phyloP scores from a whole-genome alignment of 2,329 filamentous ascomycete genomes.

The Xylaria multiplex region DNA sequence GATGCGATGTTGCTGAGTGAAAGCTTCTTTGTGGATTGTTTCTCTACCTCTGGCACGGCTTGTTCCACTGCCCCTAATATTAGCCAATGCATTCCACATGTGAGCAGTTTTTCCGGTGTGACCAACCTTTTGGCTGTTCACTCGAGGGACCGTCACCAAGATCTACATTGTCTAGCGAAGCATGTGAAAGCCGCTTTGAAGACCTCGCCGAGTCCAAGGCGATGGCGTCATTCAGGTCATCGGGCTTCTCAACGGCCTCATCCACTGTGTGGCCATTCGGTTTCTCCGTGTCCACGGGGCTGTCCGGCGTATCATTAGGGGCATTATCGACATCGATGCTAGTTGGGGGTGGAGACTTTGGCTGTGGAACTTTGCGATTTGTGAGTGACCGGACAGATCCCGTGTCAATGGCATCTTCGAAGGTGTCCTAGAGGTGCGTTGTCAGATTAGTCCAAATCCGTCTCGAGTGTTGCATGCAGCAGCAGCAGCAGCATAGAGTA shows the following conservation, averaged over 20 bases:
- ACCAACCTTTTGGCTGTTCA: constrained; percentile 45
- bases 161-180: constrained; percentile 70
- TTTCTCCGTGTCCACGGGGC: constrained; percentile 40
- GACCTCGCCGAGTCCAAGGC: constrained; percentile 51
- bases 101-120: not conserved
- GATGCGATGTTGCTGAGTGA: constrained; percentile 77
- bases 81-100: constrained; percentile 20
- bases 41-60: constrained; percentile 46
- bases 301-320: constrained; percentile 37
- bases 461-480: constrained; percentile 10
- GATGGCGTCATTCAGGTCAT: constrained; percentile 33
- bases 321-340: constrained; percentile 44
- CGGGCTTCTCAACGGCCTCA: constrained; percentile 34
- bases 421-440: constrained; percentile 69
- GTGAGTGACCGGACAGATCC: constrained; percentile 72
- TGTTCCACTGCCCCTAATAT: constrained; percentile 44
- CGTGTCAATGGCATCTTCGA: constrained; percentile 83
- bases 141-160: constrained; percentile 67
- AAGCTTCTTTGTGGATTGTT: constrained; percentile 63
- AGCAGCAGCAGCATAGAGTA: constrained; percentile 31
- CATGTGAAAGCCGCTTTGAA: constrained; percentile 59
- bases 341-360: constrained; percentile 47
- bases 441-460: constrained; percentile 33
- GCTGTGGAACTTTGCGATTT: constrained; percentile 55
- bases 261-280: constrained; percentile 39